Evolutionary conservation across 2,329 filamentous ascomycete genomes (phyloP).

Genomic region (Clonostachys solani): DNA sequence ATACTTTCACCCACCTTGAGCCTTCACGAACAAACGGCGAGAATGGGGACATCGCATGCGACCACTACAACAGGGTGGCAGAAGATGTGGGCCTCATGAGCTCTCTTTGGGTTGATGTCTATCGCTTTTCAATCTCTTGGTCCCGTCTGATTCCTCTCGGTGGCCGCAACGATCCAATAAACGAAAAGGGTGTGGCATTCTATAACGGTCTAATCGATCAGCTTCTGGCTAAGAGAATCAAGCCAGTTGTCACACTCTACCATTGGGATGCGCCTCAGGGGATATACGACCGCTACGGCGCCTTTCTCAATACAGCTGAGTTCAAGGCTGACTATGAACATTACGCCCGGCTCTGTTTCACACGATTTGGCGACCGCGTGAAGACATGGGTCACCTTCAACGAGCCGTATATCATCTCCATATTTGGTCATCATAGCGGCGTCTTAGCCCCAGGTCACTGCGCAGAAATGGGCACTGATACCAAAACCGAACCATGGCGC

Average conservation of each 20-base stretch:
- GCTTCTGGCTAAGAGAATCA: conserved; percentile 70
- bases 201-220: conserved; percentile 78
- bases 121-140: conserved; percentile 85
- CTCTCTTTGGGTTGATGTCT: conserved; percentile 65
- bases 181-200: conserved; percentile 71
- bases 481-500: conserved; percentile 69
- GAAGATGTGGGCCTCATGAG: conserved; percentile 78
- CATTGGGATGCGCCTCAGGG: conserved; percentile 85
- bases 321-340: conserved; percentile 77
- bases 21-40: conserved; percentile 23
- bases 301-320: conserved; percentile 74
- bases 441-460: conserved; percentile 73
- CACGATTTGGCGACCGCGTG: conserved; percentile 66
- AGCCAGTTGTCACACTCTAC: conserved; percentile 78
- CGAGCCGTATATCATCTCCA: conserved; percentile 81
- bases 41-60: conserved; percentile 65
- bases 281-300: conserved; percentile 76
- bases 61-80: conserved; percentile 76
- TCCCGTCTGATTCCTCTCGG: conserved; percentile 82
- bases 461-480: conserved; percentile 2
- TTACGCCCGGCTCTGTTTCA: conserved; percentile 74
- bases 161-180: conserved; percentile 76
- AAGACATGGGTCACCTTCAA: conserved; percentile 91
- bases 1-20: conserved; percentile 64
- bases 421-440: conserved; percentile 75